phyloP scores from a whole-genome alignment of 192 early-diverging fungal species.

The Backusella tarrabulga region DNA sequence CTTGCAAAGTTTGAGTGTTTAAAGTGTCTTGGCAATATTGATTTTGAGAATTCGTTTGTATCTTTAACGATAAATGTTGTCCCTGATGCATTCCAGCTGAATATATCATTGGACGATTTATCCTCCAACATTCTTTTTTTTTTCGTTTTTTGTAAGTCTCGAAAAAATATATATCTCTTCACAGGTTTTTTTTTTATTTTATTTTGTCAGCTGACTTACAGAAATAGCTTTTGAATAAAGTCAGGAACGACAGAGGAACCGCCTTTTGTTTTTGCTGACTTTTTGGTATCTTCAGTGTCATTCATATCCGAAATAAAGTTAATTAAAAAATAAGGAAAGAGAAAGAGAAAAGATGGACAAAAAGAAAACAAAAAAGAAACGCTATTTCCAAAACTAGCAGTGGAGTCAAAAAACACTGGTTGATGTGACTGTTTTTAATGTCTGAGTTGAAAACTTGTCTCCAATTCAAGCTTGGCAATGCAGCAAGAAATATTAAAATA shows the following conservation, averaged over 20 bases:
- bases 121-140: conserved; percentile 67
- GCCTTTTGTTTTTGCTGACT: not conserved
- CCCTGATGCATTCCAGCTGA: conserved; percentile 62
- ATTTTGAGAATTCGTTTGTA: conserved; percentile 65
- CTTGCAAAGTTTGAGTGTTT: conserved; percentile 72
- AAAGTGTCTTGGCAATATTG: conserved; percentile 67
- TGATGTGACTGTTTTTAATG: not conserved
- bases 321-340: not conserved
- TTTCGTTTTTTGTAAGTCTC: conserved; percentile 3
- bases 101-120: conserved; percentile 48
- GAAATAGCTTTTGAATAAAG: conserved; percentile 25
- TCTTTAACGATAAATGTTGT: conserved; percentile 73
- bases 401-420: not conserved
- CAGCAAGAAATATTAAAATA: no score
- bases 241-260: conserved; percentile 6
- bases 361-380: not conserved
- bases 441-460: not conserved
- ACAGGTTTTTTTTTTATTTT: not conserved
- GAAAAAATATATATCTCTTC: not conserved
- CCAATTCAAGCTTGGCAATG: not conserved
- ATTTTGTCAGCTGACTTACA: conserved; percentile 9
- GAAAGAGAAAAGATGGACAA: not conserved
- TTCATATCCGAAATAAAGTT: not conserved
- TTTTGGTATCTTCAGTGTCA: not conserved
- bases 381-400: not conserved